These are phyloP conservation scores for Physocladia obscura DNA, from an alignment of 192 early-diverging fungal species.

Conservation along the genomic window DNA sequence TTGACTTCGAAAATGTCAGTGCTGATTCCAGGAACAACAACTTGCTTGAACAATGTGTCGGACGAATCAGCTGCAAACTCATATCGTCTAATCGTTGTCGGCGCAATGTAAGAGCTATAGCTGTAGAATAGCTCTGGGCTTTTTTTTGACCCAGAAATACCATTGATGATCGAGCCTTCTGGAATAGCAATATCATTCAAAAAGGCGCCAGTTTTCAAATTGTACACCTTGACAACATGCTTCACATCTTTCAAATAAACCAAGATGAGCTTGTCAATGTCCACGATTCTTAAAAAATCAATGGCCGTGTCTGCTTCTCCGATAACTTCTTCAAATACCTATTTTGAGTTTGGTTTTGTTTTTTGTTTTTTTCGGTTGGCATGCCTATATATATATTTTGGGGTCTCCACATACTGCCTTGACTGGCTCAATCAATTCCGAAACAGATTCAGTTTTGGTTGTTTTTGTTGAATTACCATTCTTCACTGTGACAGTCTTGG, in stretches of 20 bases:
- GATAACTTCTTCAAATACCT: constrained; percentile 57
- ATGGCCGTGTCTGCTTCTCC: constrained; percentile 55
- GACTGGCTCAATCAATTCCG: too few relatives aligned
- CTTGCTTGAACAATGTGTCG: constrained; percentile 46
- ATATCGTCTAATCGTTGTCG: constrained; percentile 54
- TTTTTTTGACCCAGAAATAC: constrained; percentile 32
- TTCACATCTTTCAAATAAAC: constrained; percentile 66
- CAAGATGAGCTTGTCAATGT: constrained; percentile 57
- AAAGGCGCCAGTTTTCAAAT: constrained; percentile 41
- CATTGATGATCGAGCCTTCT: constrained; percentile 45
- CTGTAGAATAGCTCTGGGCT: constrained; percentile 57
- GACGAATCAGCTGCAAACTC: constrained; percentile 46
- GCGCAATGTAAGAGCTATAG: constrained; percentile 55
- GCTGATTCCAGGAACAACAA: constrained; percentile 48
- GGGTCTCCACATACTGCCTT: too few relatives aligned
- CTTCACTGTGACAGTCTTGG: too few relatives aligned
- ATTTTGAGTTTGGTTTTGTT: too few relatives aligned
- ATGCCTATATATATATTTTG: too few relatives aligned
- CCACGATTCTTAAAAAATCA: constrained; percentile 35
- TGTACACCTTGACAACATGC: constrained; percentile 43
- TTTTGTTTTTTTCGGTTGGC: too few relatives aligned
- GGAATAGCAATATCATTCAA: constrained; percentile 50
- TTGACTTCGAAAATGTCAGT: constrained; percentile 51
- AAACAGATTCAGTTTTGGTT: too few relatives aligned
- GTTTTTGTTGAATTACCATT: too few relatives aligned